A percentile compares a stretch with the other conserved stretches of the same genome.
phyloP scores from a whole-genome alignment of 331 rosid genomes.

The Malus hybrid region DNA sequence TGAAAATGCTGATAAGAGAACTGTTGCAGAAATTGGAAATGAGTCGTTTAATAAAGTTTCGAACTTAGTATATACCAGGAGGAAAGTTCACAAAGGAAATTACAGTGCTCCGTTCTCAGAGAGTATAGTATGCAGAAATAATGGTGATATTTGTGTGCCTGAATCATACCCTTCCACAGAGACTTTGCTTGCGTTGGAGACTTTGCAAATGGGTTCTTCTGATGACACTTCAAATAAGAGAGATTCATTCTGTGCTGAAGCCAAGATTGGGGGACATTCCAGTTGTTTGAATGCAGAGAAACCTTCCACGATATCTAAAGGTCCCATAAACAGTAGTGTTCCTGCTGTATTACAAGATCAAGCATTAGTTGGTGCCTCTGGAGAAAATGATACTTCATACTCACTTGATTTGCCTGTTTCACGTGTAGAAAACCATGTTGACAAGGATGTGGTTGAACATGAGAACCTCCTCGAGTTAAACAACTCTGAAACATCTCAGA shows the following conservation, averaged over 20 bases:
- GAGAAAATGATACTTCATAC: background rate
- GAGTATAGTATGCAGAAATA: slow-evolving; percentile 20
- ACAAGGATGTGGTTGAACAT: slow-evolving; percentile 24
- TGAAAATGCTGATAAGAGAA: slow-evolving; percentile 24
- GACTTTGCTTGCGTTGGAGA: slow-evolving; percentile 15
- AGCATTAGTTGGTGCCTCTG: slow-evolving; percentile 10
- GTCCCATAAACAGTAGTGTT: slow-evolving; percentile 1
- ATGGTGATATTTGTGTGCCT: slow-evolving; percentile 22
- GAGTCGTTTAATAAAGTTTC: slow-evolving; percentile 26
- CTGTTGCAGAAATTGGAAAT: slow-evolving; percentile 24
- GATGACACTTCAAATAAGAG: slow-evolving; percentile 24
- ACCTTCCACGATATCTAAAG: slow-evolving; percentile 2
- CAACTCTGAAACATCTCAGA: slow-evolving; percentile 19
- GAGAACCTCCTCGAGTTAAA: slow-evolving; percentile 20
- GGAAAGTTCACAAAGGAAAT: slow-evolving; percentile 31
- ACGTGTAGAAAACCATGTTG: slow-evolving; percentile 23
- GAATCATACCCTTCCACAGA: slow-evolving; percentile 25
- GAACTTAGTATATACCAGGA: slow-evolving; percentile 46
- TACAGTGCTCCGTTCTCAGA: slow-evolving; percentile 21
- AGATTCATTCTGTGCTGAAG: slow-evolving; percentile 21
- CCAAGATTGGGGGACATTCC: slow-evolving; percentile 7
- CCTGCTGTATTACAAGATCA: slow-evolving; percentile 20
- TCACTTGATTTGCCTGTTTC: slow-evolving; percentile 23
- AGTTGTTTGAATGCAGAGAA: slow-evolving; percentile 1
- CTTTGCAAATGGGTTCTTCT: slow-evolving; percentile 21